Percentiles rank a stretch among this genome's conserved stretches.
These are phyloP conservation scores for Amylostereum areolatum DNA, from an alignment of 1,284 basidiomycete species.

Conservation along the genomic window DNA sequence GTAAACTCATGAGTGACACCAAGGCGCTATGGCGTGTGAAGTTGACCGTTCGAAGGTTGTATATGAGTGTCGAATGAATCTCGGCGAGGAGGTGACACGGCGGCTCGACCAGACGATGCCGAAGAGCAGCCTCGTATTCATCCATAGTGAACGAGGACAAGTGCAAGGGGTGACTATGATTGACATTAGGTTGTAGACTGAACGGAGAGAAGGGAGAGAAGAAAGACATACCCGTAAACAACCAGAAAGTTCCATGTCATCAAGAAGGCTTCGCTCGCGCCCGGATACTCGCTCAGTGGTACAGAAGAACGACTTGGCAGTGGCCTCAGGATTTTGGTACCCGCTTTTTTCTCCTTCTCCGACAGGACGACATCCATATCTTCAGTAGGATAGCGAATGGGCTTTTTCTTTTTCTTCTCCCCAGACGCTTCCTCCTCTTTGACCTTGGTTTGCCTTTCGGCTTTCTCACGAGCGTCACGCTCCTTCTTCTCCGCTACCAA, in stretches of 20 bases:
- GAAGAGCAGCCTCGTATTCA: conserved; percentile 86
- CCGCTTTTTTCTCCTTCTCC: conserved; percentile 75
- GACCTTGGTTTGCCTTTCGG: conserved; percentile 56
- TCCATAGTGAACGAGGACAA: conserved; percentile 92
- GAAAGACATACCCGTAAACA: conserved; percentile 73
- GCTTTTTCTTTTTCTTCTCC: conserved; percentile 85
- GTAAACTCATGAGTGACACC: conserved; percentile 51
- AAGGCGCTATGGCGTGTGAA: conserved; percentile 68
- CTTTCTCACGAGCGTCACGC: conserved; percentile 61
- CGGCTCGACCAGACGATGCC: conserved; percentile 67
- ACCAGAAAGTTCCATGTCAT: conserved; percentile 91
- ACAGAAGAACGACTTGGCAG: conserved; percentile 54
- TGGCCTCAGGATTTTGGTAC: conserved; percentile 66
- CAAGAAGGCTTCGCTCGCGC: conserved; percentile 80
- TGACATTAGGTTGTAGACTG: conserved; percentile 4
- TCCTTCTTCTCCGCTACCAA: conserved; percentile 59
- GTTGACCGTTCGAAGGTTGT: conserved; percentile 77
- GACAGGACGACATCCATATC: conserved; percentile 76
- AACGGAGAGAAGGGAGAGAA: neutral
- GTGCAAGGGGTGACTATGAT: conserved; percentile 72
- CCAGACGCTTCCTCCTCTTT: conserved; percentile 69
- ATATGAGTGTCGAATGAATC: conserved; percentile 85
- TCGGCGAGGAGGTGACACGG: conserved; percentile 80
- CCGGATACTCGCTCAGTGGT: conserved; percentile 69
- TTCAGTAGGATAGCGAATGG: conserved; percentile 80